These are phyloP conservation scores for Blastobotrys parvus DNA, from an alignment of 805 yeast species.

Conservation along the genomic window DNA sequence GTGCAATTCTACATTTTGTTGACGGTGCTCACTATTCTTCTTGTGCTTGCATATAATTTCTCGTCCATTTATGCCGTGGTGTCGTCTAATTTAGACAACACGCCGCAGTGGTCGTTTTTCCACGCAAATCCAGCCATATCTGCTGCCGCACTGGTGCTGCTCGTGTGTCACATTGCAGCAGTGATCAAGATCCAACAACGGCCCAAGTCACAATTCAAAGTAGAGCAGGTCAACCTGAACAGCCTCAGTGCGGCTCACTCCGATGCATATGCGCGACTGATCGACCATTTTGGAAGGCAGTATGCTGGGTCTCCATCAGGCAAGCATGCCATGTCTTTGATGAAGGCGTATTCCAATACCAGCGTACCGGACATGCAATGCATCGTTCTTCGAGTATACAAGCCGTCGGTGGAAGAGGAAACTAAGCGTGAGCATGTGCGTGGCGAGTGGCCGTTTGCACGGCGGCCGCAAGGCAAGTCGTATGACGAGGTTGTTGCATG, in stretches of 20 bases:
- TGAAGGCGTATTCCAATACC: conserved; percentile 25
- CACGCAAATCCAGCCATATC: conserved; percentile 12
- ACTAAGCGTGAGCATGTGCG: no score
- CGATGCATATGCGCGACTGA: conserved; percentile 25
- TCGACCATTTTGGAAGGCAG: conserved; percentile 24
- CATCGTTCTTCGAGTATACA: conserved; percentile 27
- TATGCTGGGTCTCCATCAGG: conserved; percentile 28
- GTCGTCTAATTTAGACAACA: not conserved
- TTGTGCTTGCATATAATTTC: not conserved
- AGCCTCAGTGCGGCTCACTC: conserved; percentile 20
- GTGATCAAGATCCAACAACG: conserved; percentile 17
- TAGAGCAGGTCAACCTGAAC: conserved; percentile 25
- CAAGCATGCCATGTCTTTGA: conserved; percentile 26
- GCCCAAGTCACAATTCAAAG: conserved; percentile 23
- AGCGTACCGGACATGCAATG: conserved; percentile 23
- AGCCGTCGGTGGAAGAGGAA: conserved; percentile 8
- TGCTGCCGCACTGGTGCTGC: conserved; percentile 13
- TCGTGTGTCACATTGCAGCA: conserved; percentile 18
- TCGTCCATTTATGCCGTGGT: not conserved
- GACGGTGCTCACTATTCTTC: not conserved
- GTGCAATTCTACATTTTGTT: conserved; percentile 1
- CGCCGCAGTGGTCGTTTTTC: not conserved
- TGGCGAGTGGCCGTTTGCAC: conserved; percentile 1
- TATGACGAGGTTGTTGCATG: conserved; percentile 26
- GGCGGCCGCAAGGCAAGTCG: conserved; percentile 1